Evolutionary conservation across 495 filamentous ascomycete species (phyloP).

Genomic region (Lepidopterella palustris): DNA sequence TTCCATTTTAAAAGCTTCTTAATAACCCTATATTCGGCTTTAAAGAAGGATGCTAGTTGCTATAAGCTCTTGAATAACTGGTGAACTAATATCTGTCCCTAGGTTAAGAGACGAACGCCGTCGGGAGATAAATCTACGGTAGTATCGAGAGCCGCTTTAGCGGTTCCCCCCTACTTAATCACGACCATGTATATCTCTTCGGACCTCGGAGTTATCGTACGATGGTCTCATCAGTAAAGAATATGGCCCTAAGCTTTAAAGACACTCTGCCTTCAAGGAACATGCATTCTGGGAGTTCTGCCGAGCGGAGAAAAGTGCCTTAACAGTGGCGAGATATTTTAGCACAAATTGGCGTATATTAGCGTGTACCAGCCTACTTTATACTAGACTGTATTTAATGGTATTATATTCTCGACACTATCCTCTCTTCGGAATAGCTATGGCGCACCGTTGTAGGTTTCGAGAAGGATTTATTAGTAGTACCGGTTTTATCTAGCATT

Average conservation of each 20-base stretch:
- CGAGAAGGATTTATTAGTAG: too few relatives aligned
- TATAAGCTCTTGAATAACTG: constrained; percentile 1
- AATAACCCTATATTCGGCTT: not conserved
- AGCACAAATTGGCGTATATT: not conserved
- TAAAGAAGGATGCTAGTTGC: constrained; percentile 1
- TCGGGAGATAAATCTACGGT: not conserved
- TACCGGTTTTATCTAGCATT: too few relatives aligned
- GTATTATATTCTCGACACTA: too few relatives aligned
- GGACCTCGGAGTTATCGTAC: not conserved
- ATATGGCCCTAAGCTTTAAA: not conserved
- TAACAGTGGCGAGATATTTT: not conserved
- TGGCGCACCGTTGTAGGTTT: not conserved
- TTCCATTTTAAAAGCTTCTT: constrained; percentile 1
- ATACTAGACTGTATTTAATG: not conserved
- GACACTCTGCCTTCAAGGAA: not conserved
- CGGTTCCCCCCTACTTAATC: not conserved
- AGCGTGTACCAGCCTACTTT: not conserved
- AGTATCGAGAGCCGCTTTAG: not conserved
- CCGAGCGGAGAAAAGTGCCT: not conserved
- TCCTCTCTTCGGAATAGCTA: not conserved
- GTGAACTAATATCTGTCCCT: not conserved
- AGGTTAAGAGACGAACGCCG: not conserved
- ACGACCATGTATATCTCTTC: not conserved
- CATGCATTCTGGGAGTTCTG: not conserved
- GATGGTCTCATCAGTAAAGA: not conserved